Evolutionary conservation across 1,139 yeast species (phyloP), one percentile per base, ranked within the genome.

Genomic region (Taphrina populina): DNA sequence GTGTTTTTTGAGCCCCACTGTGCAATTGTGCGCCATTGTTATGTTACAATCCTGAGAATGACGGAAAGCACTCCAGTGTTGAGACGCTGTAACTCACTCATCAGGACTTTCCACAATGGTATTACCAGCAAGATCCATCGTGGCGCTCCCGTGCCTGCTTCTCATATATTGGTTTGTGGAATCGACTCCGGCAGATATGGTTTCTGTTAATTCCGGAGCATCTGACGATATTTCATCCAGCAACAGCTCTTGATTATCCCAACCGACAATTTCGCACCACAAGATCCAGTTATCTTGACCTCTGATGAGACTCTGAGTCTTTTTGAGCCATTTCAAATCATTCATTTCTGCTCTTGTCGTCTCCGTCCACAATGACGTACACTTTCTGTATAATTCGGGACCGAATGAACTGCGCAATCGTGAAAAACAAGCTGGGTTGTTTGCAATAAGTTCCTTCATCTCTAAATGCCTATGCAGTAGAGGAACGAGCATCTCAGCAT

Each of bases 181-280:
- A n/a, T n/a, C n/a, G n/a, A n/a, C n/a, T n/a, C n/a, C n/a, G n/a
- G n/a, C n/a, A n/a, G n/a, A n/a, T n/a, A n/a, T n/a, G n/a, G n/a
- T n/a, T n/a, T n/a, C n/a, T n/a, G n/a, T n/a, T n/a, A n/a, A n/a
- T n/a, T n/a, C n/a, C n/a, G n/a, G n/a, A 8, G 23, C 13, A 10
- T 21, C 43, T 4, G 43, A 13, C 13, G 29, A 11, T 5, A 3
- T 8, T 7, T 11, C 23, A 30, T 37, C 33, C 33, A 34, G 43
- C 13, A 49, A 24, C 15, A 49, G 39, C 27, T 39, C 54, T 11
- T 39, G 15, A 10, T 32, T 32, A 32, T 49, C 54, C 36, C 44
- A 49, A 10, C 54, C 54, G 19, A 49, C 54, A 20, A 49, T 40
- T 4, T 49, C 54, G 40, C 54, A 49, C 30, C 44, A 49, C 11